Evolutionary conservation across 495 filamentous ascomycete genomes (phyloP).

Genomic region (Xylaria cubensis): DNA sequence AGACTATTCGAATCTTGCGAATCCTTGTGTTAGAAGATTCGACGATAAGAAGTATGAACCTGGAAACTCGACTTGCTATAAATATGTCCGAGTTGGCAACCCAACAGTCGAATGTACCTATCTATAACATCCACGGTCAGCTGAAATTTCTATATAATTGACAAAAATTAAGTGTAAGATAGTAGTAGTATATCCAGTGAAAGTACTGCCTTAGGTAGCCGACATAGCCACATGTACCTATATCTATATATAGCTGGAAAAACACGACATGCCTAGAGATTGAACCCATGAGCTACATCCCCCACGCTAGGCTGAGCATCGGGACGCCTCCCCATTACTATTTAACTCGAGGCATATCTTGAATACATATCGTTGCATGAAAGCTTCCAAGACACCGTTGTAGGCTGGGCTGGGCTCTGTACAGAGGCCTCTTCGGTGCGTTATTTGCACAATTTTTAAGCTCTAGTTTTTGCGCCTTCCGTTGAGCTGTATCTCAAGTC

Average conservation of each 20-base stretch:
- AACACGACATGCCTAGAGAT: background rate
- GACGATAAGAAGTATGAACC: background rate
- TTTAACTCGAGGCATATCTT: background rate
- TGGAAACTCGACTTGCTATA: background rate
- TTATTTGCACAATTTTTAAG: background rate
- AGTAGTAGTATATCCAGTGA: background rate
- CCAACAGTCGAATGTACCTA: background rate
- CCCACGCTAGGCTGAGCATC: background rate
- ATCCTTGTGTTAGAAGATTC: background rate
- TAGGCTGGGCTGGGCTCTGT: background rate
- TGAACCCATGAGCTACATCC: background rate
- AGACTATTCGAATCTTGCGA: background rate
- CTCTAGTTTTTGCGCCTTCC: background rate
- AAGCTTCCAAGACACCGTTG: background rate
- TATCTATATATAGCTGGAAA: constrained; percentile 4
- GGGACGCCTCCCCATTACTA: background rate
- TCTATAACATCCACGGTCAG: background rate
- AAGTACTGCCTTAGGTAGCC: background rate
- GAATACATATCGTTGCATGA: background rate
- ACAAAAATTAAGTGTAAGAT: background rate
- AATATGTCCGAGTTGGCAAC: too few species aligned
- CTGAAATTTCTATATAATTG: background rate
- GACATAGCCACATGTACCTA: background rate
- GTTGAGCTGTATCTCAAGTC: background rate
- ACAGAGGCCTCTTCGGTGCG: background rate